Percentiles rank a stretch among this genome's conserved stretches.
Evolutionary conservation across 352 stramenopile species (phyloP).

Genomic region (Chloridella minuta): DNA sequence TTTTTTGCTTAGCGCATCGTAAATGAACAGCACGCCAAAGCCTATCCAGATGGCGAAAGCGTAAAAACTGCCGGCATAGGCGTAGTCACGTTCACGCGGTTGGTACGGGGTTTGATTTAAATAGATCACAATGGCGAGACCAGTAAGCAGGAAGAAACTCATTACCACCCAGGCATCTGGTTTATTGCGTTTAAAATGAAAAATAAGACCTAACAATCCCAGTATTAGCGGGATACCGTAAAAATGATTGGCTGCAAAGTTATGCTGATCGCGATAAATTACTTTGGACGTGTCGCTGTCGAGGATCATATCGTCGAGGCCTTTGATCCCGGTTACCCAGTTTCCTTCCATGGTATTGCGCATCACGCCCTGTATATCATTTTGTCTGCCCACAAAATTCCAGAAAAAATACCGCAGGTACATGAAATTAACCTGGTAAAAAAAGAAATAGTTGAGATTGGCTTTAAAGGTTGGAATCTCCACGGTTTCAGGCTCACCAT

Average conservation of each 20-base stretch:
- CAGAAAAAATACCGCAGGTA: neutral
- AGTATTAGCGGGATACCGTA: neutral
- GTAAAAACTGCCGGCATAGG: neutral
- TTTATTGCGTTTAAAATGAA: conserved; percentile 3
- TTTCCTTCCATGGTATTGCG: neutral
- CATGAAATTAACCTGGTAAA: neutral
- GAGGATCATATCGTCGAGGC: neutral
- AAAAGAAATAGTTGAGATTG: neutral
- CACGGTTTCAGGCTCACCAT: neutral
- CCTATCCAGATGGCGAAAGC: neutral
- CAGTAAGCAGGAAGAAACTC: neutral
- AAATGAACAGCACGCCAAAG: neutral
- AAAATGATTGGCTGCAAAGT: neutral
- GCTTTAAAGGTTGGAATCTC: neutral
- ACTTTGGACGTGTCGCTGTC: neutral
- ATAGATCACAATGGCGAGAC: neutral
- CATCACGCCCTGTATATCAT: neutral
- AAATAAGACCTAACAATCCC: neutral
- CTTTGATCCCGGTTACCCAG: neutral
- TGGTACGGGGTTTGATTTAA: neutral
- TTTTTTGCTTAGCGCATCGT: neutral
- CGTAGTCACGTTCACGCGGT: neutral
- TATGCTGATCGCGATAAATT: neutral
- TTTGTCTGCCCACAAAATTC: neutral
- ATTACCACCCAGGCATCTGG: neutral